These are phyloP conservation scores for Pythium pyrilobum DNA, from an alignment of 352 stramenopile genomes.

Conservation along the genomic window DNA sequence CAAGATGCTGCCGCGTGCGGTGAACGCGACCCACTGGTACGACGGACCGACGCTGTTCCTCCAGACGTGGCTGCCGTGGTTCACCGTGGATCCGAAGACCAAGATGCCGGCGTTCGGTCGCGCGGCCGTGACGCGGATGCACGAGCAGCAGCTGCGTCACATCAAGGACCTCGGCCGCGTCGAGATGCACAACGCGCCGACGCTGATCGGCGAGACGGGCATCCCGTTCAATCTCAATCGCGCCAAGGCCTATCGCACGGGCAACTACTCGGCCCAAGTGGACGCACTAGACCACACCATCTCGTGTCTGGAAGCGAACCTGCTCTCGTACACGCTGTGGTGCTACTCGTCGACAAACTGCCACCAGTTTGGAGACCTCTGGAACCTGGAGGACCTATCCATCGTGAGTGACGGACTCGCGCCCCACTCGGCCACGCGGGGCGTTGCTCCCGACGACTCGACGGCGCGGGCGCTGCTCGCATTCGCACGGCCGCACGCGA, in stretches of 20 bases:
- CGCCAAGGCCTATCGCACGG: conserved; percentile 33
- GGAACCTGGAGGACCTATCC: conserved; percentile 86
- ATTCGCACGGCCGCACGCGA: conserved; percentile 63
- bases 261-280: conserved; percentile 46
- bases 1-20: conserved; percentile 45
- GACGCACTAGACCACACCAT: conserved; percentile 77
- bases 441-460: conserved; percentile 2
- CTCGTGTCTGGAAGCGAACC: conserved; percentile 56
- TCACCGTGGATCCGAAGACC: conserved; percentile 64
- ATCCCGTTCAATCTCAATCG: conserved; percentile 70
- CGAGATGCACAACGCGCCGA: conserved; percentile 57
- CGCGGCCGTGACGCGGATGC: conserved; percentile 45
- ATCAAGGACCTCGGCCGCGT: conserved; percentile 51
- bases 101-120: conserved; percentile 63
- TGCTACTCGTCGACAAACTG: conserved; percentile 83
- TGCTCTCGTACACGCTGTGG: conserved; percentile 87
- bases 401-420: conserved; percentile 58
- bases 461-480: conserved; percentile 30
- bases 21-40: conserved; percentile 91
- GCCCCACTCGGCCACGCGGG: no score
- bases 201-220: conserved; percentile 64
- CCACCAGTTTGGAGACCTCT: conserved; percentile 74
- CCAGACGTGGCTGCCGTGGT: conserved; percentile 57
- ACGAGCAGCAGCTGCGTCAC: conserved; percentile 47
- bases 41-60: conserved; percentile 87